Evolutionary conservation across 1,284 basidiomycete species (phyloP), one percentile per base, ranked within the genome.

Genomic region (Trametes hirsuta): DNA sequence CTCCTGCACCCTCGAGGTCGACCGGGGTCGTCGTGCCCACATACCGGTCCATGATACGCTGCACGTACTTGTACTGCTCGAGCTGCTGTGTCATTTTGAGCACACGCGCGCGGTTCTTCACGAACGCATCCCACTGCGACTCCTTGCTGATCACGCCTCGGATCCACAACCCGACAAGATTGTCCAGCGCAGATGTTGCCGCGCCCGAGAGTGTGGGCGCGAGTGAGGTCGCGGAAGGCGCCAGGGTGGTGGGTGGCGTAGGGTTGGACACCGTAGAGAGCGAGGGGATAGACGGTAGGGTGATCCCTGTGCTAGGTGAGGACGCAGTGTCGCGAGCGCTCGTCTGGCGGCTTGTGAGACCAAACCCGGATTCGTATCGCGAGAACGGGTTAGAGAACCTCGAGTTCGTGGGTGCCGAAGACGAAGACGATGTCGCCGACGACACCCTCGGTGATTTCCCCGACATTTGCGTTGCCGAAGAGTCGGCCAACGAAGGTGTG

Each of bases 61-160:
- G 68, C 51, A 73, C 68, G 58, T 72, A 76, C 49, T 62, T 62
- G 61, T 71, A 74, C 59, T 71, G 68, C 63, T 63, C 57, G 25
- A 74, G 55, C 62, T 68, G 64, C 59, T 65, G 63, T 51, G 69
- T 55, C 55, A 73, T 68, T 47, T 65, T 67, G 25, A 72, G 48
- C 15, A 61, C 50, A 24, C 52, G 49, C 50, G 50, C 60, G 48
- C 63, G 64, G 46, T 61, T 61, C 54, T 58, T 53, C 44, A 67
- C 61, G 63, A 72, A 75, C 46, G 62, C 61, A 12, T 62, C 58
- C 68, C 68, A 75, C 22, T 49, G 60, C 18, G 65, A 54, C 47
- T 69, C 65, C 50, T 68, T 56, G 15, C 48, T 57, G 59, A 71
- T 62, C 21, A 71, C 42, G 6, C 51, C 39, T 14, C 62, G 64